Base-by-base conservation (phyloP, 164 flowering plant species). In the Hamamelis virginiana region DNA sequence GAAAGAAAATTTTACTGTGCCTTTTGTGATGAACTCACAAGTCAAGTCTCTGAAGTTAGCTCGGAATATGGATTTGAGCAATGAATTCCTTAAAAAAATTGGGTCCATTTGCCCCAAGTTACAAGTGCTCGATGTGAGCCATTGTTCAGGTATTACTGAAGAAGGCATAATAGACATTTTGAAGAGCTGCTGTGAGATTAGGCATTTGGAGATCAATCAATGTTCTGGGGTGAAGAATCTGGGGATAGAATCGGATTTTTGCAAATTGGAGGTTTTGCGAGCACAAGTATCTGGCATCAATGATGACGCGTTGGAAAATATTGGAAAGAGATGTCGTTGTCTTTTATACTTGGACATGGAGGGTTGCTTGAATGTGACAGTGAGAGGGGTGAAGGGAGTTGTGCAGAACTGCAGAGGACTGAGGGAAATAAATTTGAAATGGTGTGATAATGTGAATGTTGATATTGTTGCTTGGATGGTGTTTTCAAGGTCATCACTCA, bases 351-450 rank as follows among this genome's bases (percentile, higher is more conserved):
- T 90, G 78, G 75, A 84, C 53, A 57, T 88, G 77, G 74, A 66
- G 15, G 65, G 78, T 5, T 87, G 91, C 61, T 61, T 62, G 38
- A 75, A 69, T 59, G 79, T 87, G 69, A 80, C 88, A 9, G 50
- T 69, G 1, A 70, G 43, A 57, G 89, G 87, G 19, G 76, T 89
- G 64, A 74, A 77, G 75, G 85, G 75, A 66, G 71, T 85, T 22
- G 72, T 89, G 50, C 23, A 18, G 45, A 68, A 56, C 4, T 87
- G 94, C 71, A 72, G 38, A 28, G 57, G 18, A 21, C 61, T 89
- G 79, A 89, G 82, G 75, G 87, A 82, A 74, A 63, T 90, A 69
- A 84, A 76, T 48, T 62, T 87, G 81, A 77, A 51, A 23, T 59
- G 67, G 12, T 86, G 87, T 70, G 44, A 59, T 16, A 70, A 70